These are phyloP conservation scores for Aegilops tauschii DNA, from an alignment of 176 grass and related monocot genomes.

Conservation along the genomic window DNA sequence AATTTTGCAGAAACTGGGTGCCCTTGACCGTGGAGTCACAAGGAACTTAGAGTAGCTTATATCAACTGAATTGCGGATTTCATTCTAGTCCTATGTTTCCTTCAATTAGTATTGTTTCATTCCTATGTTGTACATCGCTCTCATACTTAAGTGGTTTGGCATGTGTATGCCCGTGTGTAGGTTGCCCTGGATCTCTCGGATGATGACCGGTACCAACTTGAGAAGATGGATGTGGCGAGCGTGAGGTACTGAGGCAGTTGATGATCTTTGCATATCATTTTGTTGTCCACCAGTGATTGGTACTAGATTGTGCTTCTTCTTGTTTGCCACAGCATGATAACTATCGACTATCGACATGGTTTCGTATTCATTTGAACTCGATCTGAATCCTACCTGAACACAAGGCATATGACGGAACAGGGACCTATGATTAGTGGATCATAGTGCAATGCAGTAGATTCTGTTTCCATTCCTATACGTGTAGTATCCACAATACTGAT, in stretches of 20 bases:
- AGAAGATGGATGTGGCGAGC: slow-evolving; percentile 70
- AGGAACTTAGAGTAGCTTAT: neutral
- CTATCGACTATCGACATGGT: neutral
- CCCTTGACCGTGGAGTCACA: neutral
- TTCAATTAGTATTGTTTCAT: neutral
- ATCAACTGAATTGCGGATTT: neutral
- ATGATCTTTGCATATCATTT: neutral
- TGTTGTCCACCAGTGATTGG: neutral
- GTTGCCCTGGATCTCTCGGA: slow-evolving; percentile 79
- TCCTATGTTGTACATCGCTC: neutral
- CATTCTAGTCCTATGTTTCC: neutral
- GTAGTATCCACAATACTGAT: neutral
- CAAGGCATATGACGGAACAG: neutral
- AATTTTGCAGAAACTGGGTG: neutral
- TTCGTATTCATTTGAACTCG: neutral
- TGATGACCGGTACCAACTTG: slow-evolving; percentile 68
- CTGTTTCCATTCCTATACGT: neutral
- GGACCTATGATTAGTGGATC: neutral
- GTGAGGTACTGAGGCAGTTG: slow-evolving; percentile 59
- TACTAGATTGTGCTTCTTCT: neutral
- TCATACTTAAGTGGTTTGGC: neutral
- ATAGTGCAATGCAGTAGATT: neutral
- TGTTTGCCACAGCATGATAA: neutral
- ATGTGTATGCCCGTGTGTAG: slow-evolving; percentile 27
- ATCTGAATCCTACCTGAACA: neutral